Conservation (phyloP, 352 stramenopile genomes). For the Phytophthora chlamydospora region DNA sequence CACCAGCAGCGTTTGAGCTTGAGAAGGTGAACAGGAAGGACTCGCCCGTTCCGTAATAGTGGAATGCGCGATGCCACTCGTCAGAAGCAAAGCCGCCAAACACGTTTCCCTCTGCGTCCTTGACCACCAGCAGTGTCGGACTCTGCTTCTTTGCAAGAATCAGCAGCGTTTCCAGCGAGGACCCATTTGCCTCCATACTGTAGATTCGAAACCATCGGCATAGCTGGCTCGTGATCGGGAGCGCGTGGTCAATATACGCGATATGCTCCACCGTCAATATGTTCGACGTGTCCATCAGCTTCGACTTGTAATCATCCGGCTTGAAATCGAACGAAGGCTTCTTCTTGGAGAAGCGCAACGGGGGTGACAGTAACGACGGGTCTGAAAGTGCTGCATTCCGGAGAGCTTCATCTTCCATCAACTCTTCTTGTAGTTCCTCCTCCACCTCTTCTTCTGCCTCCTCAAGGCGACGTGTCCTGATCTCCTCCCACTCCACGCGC, state of each 20-base stretch:
- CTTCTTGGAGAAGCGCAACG: constrained; percentile 41
- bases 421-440: constrained; percentile 31
- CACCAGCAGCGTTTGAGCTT: constrained; percentile 32
- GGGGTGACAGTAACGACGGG: constrained; percentile 22
- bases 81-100: constrained; percentile 87
- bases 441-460: constrained; percentile 33
- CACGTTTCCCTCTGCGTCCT: constrained; percentile 74
- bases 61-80: constrained; percentile 75
- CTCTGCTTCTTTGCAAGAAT: constrained; percentile 71
- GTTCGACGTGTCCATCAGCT: constrained; percentile 73
- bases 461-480: constrained; percentile 41
- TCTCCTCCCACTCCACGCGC: constrained; percentile 64
- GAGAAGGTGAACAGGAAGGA: constrained; percentile 91
- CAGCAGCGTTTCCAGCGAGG: constrained; percentile 77
- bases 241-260: constrained; percentile 65
- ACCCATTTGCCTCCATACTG: constrained; percentile 76
- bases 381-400: constrained; percentile 25
- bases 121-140: constrained; percentile 82
- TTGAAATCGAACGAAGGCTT: constrained; percentile 64
- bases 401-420: constrained; percentile 37
- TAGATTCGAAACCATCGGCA: constrained; percentile 87
- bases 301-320: constrained; percentile 71
- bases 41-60: constrained; percentile 91
- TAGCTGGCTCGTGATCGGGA: constrained; percentile 82
- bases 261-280: constrained; percentile 80